Percentiles rank a stretch among this genome's conserved stretches.
Evolutionary conservation across 2,329 filamentous ascomycete species (phyloP).

Genomic region (Tolypocladium ovalisporum): DNA sequence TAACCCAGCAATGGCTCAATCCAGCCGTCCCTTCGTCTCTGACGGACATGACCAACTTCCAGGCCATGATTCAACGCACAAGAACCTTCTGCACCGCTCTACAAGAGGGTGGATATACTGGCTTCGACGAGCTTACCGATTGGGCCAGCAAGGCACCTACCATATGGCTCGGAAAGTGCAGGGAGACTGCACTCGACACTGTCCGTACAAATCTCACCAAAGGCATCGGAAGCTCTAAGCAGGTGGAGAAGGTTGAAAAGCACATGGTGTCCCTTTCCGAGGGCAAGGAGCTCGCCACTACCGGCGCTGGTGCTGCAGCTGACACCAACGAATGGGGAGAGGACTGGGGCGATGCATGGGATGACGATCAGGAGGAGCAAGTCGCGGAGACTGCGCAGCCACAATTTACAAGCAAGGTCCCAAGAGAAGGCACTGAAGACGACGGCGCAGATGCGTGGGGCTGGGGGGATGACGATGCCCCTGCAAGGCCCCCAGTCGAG

Average conservation of each 20-base stretch:
- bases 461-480: conserved; percentile 57
- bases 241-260: conserved; percentile 76
- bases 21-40: conserved; percentile 66
- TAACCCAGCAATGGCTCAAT: conserved; percentile 67
- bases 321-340: conserved; percentile 55
- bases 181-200: conserved; percentile 66
- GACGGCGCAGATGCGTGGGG: conserved; percentile 64
- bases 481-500: conserved; percentile 11
- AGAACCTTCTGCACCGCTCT: conserved; percentile 54
- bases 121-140: conserved; percentile 52
- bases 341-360: conserved; percentile 77
- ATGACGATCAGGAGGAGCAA: conserved; percentile 48
- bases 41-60: conserved; percentile 59
- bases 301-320: conserved; percentile 31
- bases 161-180: conserved; percentile 77
- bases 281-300: conserved; percentile 52
- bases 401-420: conserved; percentile 6
- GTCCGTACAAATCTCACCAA: conserved; percentile 58
- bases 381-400: conserved; percentile 12
- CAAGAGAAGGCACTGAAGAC: conserved; percentile 18
- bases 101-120: conserved; percentile 50
- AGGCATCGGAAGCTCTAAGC: conserved; percentile 55
- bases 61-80: conserved; percentile 55
- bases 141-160: conserved; percentile 75
- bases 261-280: conserved; percentile 60